These are phyloP conservation scores for Isatis lusitanica DNA, from an alignment of 441 rosid species.

Conservation along the genomic window DNA sequence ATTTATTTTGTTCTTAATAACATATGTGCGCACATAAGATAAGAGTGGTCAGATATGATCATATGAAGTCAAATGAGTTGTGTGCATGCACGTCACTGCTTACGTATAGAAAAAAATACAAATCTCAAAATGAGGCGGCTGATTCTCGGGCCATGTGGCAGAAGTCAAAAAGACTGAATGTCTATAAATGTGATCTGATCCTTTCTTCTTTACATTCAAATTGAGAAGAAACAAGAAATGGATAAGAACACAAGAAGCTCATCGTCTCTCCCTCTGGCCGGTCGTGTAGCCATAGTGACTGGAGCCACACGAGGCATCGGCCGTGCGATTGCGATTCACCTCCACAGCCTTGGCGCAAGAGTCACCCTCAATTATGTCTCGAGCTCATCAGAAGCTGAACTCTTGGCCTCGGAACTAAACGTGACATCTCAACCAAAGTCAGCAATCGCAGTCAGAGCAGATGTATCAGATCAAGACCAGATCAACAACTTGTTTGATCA, in stretches of 20 bases:
- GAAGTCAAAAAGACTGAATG: not conserved
- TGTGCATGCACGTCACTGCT: constrained; percentile 27
- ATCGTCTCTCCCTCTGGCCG: constrained; percentile 47
- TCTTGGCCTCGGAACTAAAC: constrained; percentile 58
- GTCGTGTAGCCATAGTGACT: constrained; percentile 74
- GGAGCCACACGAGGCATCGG: constrained; percentile 86
- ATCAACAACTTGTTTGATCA: constrained; percentile 64
- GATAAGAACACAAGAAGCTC: constrained; percentile 13
- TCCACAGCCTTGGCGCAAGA: constrained; percentile 67
- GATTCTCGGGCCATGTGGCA: constrained; percentile 4
- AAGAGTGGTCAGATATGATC: no score
- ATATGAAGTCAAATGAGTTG: not conserved
- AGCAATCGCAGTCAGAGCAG: constrained; percentile 52
- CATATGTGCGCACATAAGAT: no score
- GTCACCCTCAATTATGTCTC: constrained; percentile 63
- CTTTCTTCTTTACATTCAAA: not conserved
- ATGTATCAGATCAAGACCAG: constrained; percentile 63
- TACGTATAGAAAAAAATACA: constrained; percentile 7
- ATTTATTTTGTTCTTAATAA: no score
- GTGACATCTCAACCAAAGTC: constrained; percentile 19
- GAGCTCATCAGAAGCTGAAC: constrained; percentile 57
- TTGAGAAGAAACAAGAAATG: constrained; percentile 6
- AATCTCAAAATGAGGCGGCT: not conserved
- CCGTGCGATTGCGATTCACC: constrained; percentile 57
- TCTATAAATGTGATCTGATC: constrained; percentile 7